Evolutionary conservation across 176 grass and related monocot species (phyloP).

Genomic region (Paspalum notatum): DNA sequence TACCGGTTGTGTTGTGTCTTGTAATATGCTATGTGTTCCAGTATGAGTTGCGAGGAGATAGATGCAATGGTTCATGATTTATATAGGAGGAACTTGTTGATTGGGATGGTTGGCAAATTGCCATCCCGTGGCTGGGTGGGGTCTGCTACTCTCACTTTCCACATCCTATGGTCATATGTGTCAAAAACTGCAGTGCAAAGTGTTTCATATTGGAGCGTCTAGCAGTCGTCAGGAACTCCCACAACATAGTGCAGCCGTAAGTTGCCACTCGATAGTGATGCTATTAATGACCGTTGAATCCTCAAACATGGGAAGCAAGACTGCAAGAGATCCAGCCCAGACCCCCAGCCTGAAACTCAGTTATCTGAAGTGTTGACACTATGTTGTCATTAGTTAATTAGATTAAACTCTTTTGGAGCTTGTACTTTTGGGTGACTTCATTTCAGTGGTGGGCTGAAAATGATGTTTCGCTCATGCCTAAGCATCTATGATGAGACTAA

Average conservation of each 20-base stretch:
- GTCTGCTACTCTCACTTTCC: constrained; percentile 19
- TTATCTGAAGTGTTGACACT: constrained; percentile 30
- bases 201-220: not conserved
- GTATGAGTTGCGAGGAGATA: constrained; percentile 20
- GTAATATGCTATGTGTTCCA: constrained; percentile 19
- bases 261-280: not conserved
- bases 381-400: constrained; percentile 35
- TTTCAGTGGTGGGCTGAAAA: not conserved
- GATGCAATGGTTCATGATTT: constrained; percentile 19
- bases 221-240: not conserved
- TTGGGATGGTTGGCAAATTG: constrained; percentile 17
- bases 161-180: constrained; percentile 13
- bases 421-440: constrained; percentile 25
- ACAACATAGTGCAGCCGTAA: not conserved
- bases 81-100: constrained; percentile 33
- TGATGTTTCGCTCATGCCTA: not conserved
- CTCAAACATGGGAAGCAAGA: not conserved
- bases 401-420: constrained; percentile 15
- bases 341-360: not conserved
- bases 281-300: not conserved
- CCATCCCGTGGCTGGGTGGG: constrained; percentile 4
- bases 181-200: not conserved
- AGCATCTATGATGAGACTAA: not conserved
- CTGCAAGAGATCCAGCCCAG: not conserved
- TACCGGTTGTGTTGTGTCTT: constrained; percentile 8